Conservation (phyloP, 306 rosid genomes). For the Citrullus colocynthis region DNA sequence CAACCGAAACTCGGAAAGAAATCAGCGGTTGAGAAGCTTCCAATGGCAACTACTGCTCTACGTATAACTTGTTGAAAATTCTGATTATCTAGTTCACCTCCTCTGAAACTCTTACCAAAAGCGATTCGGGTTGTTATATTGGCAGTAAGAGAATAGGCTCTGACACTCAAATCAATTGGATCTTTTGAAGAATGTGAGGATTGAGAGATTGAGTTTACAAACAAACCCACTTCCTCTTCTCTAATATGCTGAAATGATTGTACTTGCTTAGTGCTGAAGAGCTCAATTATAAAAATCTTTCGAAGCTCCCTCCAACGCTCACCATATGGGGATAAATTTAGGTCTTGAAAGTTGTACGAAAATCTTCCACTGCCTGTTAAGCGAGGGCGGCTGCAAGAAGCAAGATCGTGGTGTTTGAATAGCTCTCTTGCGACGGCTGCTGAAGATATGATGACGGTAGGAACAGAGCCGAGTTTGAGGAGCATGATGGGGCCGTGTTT, state of each 20-base stretch:
- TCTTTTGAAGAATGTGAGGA: neutral
- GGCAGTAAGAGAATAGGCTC: neutral
- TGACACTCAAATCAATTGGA: constrained; percentile 7
- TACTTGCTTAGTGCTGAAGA: constrained; percentile 23
- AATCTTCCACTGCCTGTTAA: neutral
- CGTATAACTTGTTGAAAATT: constrained; percentile 1
- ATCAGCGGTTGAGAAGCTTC: constrained; percentile 16
- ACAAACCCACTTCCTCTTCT: constrained; percentile 17
- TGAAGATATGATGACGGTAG: constrained; percentile 4
- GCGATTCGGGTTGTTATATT: neutral
- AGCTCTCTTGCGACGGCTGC: constrained; percentile 11
- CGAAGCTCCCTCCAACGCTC: neutral
- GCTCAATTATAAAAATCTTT: neutral
- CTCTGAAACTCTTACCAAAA: constrained; percentile 10
- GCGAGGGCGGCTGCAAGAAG: constrained; percentile 18
- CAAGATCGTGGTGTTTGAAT: constrained; percentile 19
- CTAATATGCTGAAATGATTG: constrained; percentile 16
- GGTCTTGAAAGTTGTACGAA: constrained; percentile 8
- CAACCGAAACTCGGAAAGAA: constrained; percentile 18
- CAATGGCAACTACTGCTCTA: constrained; percentile 8
- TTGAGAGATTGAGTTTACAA: constrained; percentile 4
- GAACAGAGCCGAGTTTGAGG: constrained; percentile 17
- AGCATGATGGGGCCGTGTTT: constrained; percentile 41
- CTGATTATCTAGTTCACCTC: neutral
- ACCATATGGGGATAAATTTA: constrained; percentile 6